Conservation (phyloP, 2,329 filamentous ascomycete species). For the Thielaviopsis musarum region DNA sequence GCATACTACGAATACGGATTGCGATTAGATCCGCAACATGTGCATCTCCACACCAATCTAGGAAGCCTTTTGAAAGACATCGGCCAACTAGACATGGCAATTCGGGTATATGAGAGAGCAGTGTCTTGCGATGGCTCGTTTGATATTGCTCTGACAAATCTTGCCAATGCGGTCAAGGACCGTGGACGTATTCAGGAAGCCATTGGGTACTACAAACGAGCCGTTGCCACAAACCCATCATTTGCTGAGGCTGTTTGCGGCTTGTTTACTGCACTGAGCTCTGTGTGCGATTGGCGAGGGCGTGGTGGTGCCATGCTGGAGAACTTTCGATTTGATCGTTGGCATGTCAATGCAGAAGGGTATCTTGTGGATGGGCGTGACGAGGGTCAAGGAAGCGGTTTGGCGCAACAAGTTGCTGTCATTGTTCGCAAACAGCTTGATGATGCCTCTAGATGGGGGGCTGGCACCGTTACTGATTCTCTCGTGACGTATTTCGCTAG, state of each 20-base stretch:
- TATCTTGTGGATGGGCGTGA: conserved; percentile 60
- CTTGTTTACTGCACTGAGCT: conserved; percentile 85
- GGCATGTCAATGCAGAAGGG: conserved; percentile 79
- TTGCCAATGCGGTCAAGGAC: conserved; percentile 96
- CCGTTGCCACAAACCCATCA: conserved; percentile 79
- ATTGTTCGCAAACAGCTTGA: conserved; percentile 78
- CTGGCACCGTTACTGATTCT: conserved; percentile 45
- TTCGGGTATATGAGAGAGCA: conserved; percentile 93
- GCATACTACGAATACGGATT: conserved; percentile 94
- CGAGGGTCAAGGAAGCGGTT: conserved; percentile 49
- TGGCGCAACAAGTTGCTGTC: conserved; percentile 78
- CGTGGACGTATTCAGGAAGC: conserved; percentile 84
- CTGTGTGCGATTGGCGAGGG: conserved; percentile 86
- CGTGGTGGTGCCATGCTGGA: conserved; percentile 71
- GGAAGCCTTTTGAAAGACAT: conserved; percentile 93
- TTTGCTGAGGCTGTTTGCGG: conserved; percentile 97
- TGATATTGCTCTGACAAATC: conserved; percentile 88
- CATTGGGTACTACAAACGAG: conserved; percentile 78
- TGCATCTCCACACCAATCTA: conserved; percentile 91
- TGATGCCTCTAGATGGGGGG: conserved; percentile 77
- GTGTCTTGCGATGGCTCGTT: conserved; percentile 87
- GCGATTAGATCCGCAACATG: conserved; percentile 70
- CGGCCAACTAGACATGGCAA: conserved; percentile 77
- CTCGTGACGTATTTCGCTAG: conserved; percentile 32
- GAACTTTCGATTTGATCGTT: conserved; percentile 61